Evolutionary conservation across 2,329 filamentous ascomycete genomes (phyloP).

Genomic region (Neurospora sp.): DNA sequence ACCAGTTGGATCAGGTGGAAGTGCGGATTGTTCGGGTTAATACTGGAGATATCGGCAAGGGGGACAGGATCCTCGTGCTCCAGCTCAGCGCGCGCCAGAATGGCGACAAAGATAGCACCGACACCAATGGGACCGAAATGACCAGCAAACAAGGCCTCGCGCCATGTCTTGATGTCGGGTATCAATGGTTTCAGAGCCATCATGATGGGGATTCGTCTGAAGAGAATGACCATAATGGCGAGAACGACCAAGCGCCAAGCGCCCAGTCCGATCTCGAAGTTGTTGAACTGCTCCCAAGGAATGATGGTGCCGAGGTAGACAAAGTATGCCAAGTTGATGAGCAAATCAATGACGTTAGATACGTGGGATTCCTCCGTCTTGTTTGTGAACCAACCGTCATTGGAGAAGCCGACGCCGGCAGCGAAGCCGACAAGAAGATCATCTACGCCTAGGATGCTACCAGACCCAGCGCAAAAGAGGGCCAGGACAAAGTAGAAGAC

Average conservation of each 20-base stretch:
- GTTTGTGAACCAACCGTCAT: conserved; percentile 97
- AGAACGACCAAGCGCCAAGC: conserved; percentile 93
- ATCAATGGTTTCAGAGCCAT: conserved; percentile 81
- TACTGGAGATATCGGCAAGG: conserved; percentile 38
- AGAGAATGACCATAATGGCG: conserved; percentile 86
- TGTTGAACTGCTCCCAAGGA: conserved; percentile 88
- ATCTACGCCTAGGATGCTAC: conserved; percentile 82
- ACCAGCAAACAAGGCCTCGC: conserved; percentile 90
- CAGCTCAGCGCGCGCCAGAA: conserved; percentile 84
- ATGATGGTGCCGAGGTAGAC: conserved; percentile 97
- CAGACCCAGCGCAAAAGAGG: conserved; percentile 89
- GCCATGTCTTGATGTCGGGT: conserved; percentile 96
- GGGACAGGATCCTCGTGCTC: conserved; percentile 70
- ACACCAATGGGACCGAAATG: conserved; percentile 98
- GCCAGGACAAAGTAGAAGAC: conserved; percentile 98
- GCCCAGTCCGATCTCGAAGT: conserved; percentile 57
- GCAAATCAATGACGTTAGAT: conserved; percentile 95
- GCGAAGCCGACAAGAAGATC: conserved; percentile 92
- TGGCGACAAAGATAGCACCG: conserved; percentile 89
- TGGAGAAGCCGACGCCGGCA: conserved; percentile 96
- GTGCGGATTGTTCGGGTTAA: conserved; percentile 32
- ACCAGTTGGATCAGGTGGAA: conserved; percentile 73
- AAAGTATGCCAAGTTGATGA: conserved; percentile 96
- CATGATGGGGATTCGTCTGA: conserved; percentile 95
- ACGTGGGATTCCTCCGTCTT: conserved; percentile 98